These are phyloP conservation scores for Przewalskia tangutica DNA, from an alignment of 257 asterid species.

Conservation along the genomic window DNA sequence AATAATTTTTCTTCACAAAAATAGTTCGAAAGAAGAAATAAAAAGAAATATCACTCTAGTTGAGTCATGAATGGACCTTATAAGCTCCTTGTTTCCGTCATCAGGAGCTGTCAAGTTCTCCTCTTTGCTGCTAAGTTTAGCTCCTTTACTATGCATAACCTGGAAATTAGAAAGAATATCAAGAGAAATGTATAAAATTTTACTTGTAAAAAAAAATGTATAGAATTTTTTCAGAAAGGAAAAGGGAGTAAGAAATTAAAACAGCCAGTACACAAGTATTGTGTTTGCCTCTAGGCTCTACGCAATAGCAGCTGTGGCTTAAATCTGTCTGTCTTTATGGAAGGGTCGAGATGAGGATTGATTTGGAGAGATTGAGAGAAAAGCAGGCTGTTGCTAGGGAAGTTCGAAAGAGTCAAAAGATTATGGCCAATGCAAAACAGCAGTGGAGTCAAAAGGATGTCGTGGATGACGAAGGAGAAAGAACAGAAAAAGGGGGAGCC, in stretches of 20 bases:
- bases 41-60: not conserved
- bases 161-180: conserved; percentile 14
- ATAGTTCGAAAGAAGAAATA: not conserved
- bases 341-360: not conserved
- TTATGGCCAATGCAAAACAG: not conserved
- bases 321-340: not conserved
- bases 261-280: not conserved
- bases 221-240: too few relatives aligned
- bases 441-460: not conserved
- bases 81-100: conserved; percentile 15
- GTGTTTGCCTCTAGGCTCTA: not conserved
- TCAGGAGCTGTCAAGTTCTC: conserved; percentile 14
- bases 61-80: conserved; percentile 7
- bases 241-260: not conserved
- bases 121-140: conserved; percentile 4
- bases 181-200: not conserved
- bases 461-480: not conserved
- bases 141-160: conserved; percentile 38
- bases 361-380: not conserved
- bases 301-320: not conserved
- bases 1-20: not conserved
- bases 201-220: too few relatives aligned
- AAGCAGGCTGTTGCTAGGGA: not conserved
- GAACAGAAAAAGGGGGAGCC: not conserved
- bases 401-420: not conserved